phyloP scores from a whole-genome alignment of 805 yeast species.

The Cyberlindnera mrakii region DNA sequence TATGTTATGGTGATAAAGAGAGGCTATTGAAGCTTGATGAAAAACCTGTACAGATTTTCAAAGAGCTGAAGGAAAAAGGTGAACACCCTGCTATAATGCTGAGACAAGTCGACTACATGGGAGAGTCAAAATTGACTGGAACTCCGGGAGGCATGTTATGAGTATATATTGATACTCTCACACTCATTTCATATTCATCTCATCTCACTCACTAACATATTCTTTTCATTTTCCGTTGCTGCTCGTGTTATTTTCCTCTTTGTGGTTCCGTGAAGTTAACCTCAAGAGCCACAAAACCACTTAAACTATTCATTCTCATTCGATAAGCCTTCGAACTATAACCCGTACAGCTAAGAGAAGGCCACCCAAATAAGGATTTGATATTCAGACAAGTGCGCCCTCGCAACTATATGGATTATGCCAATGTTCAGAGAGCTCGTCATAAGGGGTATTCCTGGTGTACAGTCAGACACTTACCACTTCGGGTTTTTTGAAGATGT shows the following conservation, averaged over 20 bases:
- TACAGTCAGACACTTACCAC: constrained; percentile 22
- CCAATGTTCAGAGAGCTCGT: neutral
- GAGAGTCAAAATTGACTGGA: constrained; percentile 20
- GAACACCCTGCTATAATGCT: constrained; percentile 89
- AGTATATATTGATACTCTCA: neutral
- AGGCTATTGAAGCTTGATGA: constrained; percentile 78
- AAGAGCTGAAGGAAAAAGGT: constrained; percentile 80
- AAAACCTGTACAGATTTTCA: constrained; percentile 79
- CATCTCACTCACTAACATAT: too few relatives aligned
- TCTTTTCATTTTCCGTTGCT: neutral
- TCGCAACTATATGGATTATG: too few relatives aligned
- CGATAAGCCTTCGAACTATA: too few relatives aligned
- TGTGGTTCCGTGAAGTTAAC: neutral
- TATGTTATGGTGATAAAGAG: constrained; percentile 88
- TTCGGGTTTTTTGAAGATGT: constrained; percentile 23
- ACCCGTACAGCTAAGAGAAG: too few relatives aligned
- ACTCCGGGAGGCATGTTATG: constrained; percentile 40
- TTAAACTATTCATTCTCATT: too few relatives aligned
- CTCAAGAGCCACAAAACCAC: too few relatives aligned
- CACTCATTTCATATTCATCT: too few relatives aligned
- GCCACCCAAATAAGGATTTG: too few relatives aligned
- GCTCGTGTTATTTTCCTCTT: neutral
- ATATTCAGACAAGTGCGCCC: too few relatives aligned
- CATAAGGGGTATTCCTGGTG: constrained; percentile 23
- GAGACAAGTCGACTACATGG: constrained; percentile 60